Conservation (phyloP, 768 basidiomycete species). For the Pholiota microspora region DNA sequence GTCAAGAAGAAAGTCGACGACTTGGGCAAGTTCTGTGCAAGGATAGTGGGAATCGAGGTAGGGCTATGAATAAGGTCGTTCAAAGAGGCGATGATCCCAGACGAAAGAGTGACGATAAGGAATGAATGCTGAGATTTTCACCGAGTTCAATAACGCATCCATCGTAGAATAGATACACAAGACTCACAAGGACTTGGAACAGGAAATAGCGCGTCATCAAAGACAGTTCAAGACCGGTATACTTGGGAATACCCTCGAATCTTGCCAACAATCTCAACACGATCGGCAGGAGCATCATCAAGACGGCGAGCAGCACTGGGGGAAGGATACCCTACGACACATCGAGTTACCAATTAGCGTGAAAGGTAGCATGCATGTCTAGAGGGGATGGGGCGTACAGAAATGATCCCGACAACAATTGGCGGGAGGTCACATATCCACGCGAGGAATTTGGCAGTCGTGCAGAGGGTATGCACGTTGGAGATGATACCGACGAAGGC, state of each 20-base stretch:
- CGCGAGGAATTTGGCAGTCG: constrained; percentile 62
- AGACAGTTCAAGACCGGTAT: constrained; percentile 80
- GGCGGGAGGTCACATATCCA: constrained; percentile 79
- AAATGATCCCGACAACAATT: constrained; percentile 74
- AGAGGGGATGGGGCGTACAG: too few relatives aligned
- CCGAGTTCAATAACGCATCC: neutral
- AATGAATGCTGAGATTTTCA: constrained; percentile 74
- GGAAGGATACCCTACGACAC: constrained; percentile 74
- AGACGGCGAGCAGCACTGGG: constrained; percentile 80
- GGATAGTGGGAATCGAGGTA: constrained; percentile 58
- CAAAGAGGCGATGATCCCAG: constrained; percentile 79
- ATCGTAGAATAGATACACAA: neutral
- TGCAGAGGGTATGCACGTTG: constrained; percentile 73
- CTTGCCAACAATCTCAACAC: constrained; percentile 75
- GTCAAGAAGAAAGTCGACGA: constrained; percentile 92
- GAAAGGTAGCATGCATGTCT: too few relatives aligned
- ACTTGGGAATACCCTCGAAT: constrained; percentile 89
- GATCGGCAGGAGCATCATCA: constrained; percentile 87
- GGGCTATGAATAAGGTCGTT: constrained; percentile 65
- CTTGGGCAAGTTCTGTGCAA: constrained; percentile 78
- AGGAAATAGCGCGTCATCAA: constrained; percentile 92
- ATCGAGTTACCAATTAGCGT: too few relatives aligned
- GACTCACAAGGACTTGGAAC: constrained; percentile 86
- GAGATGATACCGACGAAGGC: constrained; percentile 85
- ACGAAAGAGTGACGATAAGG: constrained; percentile 82